phyloP scores from a whole-genome alignment of 2,329 filamentous ascomycete species.

The Calonectria leucothoes region DNA sequence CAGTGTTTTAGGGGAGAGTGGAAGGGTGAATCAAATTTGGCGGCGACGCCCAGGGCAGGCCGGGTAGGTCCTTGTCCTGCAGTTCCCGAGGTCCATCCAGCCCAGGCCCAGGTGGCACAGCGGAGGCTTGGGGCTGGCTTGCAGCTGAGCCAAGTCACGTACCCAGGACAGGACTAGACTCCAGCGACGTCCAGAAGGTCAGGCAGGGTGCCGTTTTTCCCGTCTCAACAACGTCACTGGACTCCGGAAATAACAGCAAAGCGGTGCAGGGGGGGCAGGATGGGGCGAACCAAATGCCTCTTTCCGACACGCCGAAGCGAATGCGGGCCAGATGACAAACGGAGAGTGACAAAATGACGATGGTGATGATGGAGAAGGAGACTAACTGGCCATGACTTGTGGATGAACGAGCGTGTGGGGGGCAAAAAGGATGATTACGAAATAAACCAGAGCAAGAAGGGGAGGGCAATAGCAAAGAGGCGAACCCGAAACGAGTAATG shows the following conservation, averaged over 20 bases:
- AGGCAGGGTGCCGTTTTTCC: not conserved
- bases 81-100: constrained; percentile 9
- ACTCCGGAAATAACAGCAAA: constrained; percentile 11
- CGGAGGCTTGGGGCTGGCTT: constrained; percentile 1
- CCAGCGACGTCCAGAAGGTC: not conserved
- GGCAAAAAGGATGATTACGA: not conserved
- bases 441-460: not conserved
- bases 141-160: constrained; percentile 1
- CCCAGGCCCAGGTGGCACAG: constrained; percentile 3
- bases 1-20: constrained; percentile 9
- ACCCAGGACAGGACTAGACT: not conserved
- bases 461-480: no score
- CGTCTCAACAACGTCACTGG: constrained; percentile 1
- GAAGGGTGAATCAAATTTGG: constrained; percentile 7
- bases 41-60: constrained; percentile 1
- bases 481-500: not conserved
- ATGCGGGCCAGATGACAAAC: constrained; percentile 6
- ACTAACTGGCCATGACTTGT: not conserved
- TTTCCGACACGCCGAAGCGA: not conserved
- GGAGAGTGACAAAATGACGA: not conserved
- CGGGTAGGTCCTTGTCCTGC: constrained; percentile 4
- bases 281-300: constrained; percentile 4
- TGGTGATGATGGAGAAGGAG: not conserved
- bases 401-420: not conserved
- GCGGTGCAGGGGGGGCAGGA: not conserved